Evolutionary conservation across 1,284 basidiomycete species (phyloP).

Genomic region (Puccinia hordei): DNA sequence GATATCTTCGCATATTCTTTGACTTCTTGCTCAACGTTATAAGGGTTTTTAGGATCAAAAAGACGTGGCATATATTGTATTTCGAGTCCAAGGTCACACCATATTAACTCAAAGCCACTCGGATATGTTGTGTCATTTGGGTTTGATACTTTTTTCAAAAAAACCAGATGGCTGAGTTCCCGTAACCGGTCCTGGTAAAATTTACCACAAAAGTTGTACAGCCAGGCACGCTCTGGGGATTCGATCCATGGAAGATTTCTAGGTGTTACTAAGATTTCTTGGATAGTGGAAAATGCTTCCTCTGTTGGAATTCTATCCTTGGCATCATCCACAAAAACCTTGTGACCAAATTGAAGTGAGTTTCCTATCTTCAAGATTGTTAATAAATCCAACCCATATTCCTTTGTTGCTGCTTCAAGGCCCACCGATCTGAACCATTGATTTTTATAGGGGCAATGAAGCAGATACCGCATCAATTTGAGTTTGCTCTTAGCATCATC

Average conservation of each 20-base stretch:
- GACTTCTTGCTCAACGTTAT: not conserved
- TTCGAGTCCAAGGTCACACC: not conserved
- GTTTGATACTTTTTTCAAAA: not conserved
- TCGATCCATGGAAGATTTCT: constrained; percentile 5
- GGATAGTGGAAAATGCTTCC: not conserved
- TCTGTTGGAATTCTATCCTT: not conserved
- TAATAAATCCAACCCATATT: not conserved
- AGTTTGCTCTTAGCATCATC: not conserved
- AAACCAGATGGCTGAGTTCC: not conserved
- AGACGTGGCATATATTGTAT: not conserved
- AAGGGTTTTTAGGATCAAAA: not conserved
- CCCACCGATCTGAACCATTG: not conserved
- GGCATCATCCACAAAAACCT: too few species aligned
- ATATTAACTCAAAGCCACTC: not conserved
- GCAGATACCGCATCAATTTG: too few species aligned
- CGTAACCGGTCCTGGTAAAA: constrained; percentile 2
- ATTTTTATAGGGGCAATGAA: too few species aligned
- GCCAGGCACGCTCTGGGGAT: constrained; percentile 3
- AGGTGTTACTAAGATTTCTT: not conserved
- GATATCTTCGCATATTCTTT: not conserved
- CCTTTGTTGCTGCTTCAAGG: not conserved
- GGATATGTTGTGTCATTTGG: not conserved
- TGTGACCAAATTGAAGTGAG: constrained; percentile 1
- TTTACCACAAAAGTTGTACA: not conserved
- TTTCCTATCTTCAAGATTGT: not conserved